These are phyloP conservation scores for Arachis stenosperma DNA, from an alignment of 306 rosid species.

Conservation along the genomic window DNA sequence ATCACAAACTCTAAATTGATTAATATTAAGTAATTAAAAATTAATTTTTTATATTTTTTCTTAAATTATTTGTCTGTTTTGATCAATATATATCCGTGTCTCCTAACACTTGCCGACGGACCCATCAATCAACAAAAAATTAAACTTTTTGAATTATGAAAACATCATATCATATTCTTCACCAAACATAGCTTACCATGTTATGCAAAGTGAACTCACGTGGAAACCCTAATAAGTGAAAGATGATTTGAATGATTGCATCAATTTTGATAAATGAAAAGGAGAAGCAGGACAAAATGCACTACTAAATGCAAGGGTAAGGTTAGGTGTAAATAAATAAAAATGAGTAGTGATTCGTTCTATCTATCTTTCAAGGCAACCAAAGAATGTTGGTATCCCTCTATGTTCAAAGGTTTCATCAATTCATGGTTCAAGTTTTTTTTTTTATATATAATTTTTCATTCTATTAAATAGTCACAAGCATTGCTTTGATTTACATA, in stretches of 20 bases:
- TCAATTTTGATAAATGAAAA: constrained; percentile 9
- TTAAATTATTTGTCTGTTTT: too few relatives aligned
- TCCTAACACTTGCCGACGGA: too few relatives aligned
- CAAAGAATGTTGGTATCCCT: constrained; percentile 24
- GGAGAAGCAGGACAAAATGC: constrained; percentile 19
- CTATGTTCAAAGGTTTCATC: constrained; percentile 17
- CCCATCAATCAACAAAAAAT: too few relatives aligned
- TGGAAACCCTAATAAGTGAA: not conserved
- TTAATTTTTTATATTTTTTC: too few relatives aligned
- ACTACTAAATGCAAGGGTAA: constrained; percentile 21
- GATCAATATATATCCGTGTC: too few relatives aligned
- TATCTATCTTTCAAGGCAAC: constrained; percentile 13
- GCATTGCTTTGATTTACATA: too few relatives aligned
- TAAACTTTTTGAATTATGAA: too few relatives aligned
- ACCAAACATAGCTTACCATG: constrained; percentile 1
- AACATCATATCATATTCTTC: not conserved
- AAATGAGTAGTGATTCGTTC: constrained; percentile 1
- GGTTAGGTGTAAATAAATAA: constrained; percentile 35
- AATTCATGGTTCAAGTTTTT: not conserved
- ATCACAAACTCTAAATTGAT: too few relatives aligned
- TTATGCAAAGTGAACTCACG: constrained; percentile 20
- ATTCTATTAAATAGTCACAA: too few relatives aligned
- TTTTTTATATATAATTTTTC: too few relatives aligned
- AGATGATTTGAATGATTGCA: not conserved
- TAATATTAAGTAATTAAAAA: too few relatives aligned